phyloP scores from a whole-genome alignment of 148 eudicot species.

The Agrostemma githago region DNA sequence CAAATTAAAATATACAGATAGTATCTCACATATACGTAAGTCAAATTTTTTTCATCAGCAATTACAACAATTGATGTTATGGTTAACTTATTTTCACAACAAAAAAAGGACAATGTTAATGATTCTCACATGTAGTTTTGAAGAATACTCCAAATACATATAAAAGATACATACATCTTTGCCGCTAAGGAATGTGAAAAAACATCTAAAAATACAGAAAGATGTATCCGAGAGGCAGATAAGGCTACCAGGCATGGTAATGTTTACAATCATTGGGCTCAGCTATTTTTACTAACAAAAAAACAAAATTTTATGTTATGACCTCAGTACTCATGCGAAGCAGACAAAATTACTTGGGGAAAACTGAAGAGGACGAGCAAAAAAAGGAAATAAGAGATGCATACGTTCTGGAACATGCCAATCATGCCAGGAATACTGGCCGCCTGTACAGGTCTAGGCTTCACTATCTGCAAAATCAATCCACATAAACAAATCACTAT shows the following conservation, averaged over 20 bases:
- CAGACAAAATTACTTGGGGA: neutral
- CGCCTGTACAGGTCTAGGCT: slow-evolving; percentile 93
- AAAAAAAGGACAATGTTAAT: no score
- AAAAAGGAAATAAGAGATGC: slow-evolving; percentile 19
- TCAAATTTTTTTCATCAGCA: neutral
- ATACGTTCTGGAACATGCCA: slow-evolving; percentile 95
- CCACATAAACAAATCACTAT: neutral
- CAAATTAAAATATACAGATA: neutral
- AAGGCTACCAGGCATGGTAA: no score
- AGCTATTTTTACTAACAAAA: no score
- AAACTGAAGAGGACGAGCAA: neutral
- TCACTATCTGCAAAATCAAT: slow-evolving; percentile 66
- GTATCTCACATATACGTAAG: neutral
- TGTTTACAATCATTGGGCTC: no score
- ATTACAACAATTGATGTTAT: no score
- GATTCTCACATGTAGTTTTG: neutral
- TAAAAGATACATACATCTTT: no score
- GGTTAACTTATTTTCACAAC: neutral
- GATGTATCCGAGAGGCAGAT: no score
- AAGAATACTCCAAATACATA: neutral
- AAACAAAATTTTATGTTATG: neutral
- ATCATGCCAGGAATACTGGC: slow-evolving; percentile 99
- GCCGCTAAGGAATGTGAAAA: no score
- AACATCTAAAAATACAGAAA: no score
- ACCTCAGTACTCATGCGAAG: neutral